Percentiles rank a stretch among this genome's conserved stretches.
Conservation (phyloP, 2,329 filamentous ascomycete genomes). For the Microcera coccophila region DNA sequence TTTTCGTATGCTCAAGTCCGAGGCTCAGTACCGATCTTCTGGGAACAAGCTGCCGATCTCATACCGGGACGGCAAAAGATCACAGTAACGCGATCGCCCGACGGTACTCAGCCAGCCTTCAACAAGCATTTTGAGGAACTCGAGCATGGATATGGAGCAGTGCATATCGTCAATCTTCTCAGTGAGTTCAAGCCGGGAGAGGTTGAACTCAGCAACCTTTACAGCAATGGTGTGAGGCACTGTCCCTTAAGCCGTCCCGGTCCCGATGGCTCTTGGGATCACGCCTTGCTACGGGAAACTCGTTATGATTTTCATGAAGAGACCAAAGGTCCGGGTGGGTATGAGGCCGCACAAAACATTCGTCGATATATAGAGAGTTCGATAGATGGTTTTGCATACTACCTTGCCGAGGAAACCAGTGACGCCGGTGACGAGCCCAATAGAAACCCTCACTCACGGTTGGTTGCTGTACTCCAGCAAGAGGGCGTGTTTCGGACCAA, state of each 20-base stretch:
- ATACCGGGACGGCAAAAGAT: constrained; percentile 94
- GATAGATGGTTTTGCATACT: constrained; percentile 88
- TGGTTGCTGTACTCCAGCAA: constrained; percentile 77
- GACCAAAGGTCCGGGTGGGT: constrained; percentile 79
- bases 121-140: constrained; percentile 92
- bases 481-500: constrained; percentile 96
- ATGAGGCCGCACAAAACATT: constrained; percentile 86
- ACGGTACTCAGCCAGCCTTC: constrained; percentile 91
- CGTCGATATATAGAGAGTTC: constrained; percentile 72
- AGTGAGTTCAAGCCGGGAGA: constrained; percentile 85
- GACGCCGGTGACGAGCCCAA: constrained; percentile 44
- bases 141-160: constrained; percentile 79
- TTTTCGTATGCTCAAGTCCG: constrained; percentile 94
- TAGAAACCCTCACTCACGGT: constrained; percentile 39
- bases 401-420: constrained; percentile 69
- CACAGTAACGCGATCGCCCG: constrained; percentile 77
- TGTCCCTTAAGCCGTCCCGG: constrained; percentile 65
- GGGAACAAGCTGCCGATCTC: constrained; percentile 88
- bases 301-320: constrained; percentile 97
- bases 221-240: constrained; percentile 70
- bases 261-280: constrained; percentile 56
- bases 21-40: constrained; percentile 92
- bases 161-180: constrained; percentile 92
- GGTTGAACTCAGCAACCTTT: constrained; percentile 75
- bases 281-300: constrained; percentile 72